Evolutionary conservation across 345 rosid species (phyloP).

Genomic region (Dimocarpus longan): DNA sequence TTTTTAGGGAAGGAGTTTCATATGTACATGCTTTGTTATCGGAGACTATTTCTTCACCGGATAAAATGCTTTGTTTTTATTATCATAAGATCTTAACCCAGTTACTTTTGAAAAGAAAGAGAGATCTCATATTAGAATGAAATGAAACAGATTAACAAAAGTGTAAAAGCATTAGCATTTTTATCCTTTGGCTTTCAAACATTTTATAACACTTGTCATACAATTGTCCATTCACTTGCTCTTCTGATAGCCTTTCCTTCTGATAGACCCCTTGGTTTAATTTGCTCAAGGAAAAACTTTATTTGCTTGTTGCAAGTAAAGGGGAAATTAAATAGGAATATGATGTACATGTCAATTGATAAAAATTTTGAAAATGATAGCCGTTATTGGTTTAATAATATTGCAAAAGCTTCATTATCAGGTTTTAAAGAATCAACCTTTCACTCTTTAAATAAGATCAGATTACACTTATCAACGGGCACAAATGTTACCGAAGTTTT

Average conservation of each 20-base stretch:
- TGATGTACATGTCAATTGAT: not conserved
- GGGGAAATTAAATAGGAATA: not conserved
- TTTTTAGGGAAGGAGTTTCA: too few relatives aligned
- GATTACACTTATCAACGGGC: not conserved
- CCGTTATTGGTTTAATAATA: constrained; percentile 8
- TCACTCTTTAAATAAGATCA: not conserved
- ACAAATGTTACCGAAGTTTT: constrained; percentile 8
- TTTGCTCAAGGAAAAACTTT: not conserved
- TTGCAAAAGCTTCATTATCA: not conserved
- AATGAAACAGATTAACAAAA: too few relatives aligned
- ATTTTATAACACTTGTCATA: not conserved
- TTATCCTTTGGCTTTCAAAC: too few relatives aligned
- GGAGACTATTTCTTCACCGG: too few relatives aligned
- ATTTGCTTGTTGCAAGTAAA: not conserved
- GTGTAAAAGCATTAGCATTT: too few relatives aligned
- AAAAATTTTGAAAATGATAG: not conserved
- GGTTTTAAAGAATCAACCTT: not conserved
- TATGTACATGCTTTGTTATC: too few relatives aligned
- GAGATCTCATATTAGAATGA: too few relatives aligned
- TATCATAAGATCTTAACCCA: too few relatives aligned
- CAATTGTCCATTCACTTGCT: not conserved
- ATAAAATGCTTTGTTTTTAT: too few relatives aligned
- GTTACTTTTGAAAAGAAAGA: too few relatives aligned
- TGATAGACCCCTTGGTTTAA: not conserved
- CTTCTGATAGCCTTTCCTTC: not conserved